These are phyloP conservation scores for Striga asiatica DNA, from an alignment of 257 asterid species.

Conservation along the genomic window DNA sequence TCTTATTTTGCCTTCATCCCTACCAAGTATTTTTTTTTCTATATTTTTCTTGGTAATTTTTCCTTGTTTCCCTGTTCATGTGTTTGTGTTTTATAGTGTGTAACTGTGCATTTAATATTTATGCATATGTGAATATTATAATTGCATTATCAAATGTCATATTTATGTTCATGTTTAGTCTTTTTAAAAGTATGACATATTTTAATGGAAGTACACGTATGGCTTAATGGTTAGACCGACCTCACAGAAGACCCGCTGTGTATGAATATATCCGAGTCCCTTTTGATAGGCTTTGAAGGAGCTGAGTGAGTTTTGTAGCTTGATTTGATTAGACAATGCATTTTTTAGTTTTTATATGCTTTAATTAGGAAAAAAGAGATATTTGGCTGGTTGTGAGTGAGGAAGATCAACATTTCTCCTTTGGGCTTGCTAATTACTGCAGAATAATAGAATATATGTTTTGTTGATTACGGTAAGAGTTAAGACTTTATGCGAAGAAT, in stretches of 20 bases:
- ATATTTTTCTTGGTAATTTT: neutral
- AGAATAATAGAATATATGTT: neutral
- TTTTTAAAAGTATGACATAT: too few species aligned
- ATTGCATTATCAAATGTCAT: too few species aligned
- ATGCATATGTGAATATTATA: too few species aligned
- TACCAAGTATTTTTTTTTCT: constrained; percentile 46
- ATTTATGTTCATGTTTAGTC: too few species aligned
- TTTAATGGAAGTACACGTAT: too few species aligned
- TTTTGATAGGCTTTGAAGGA: neutral
- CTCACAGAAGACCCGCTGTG: too few species aligned
- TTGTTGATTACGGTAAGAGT: neutral
- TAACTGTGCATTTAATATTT: too few species aligned
- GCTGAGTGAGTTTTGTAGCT: neutral
- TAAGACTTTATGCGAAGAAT: neutral
- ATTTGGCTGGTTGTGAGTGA: neutral
- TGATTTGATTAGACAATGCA: neutral
- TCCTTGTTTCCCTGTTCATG: neutral
- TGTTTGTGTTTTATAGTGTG: neutral
- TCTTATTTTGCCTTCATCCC: constrained; percentile 90
- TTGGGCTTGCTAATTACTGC: neutral
- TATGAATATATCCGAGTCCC: neutral
- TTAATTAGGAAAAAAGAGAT: neutral
- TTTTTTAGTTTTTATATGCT: neutral
- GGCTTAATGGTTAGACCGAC: too few species aligned
- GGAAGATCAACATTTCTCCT: neutral